Evolutionary conservation across 768 basidiomycete species (phyloP), one percentile per base, ranked within the genome.

Genomic region (Baorangia bicolor): DNA sequence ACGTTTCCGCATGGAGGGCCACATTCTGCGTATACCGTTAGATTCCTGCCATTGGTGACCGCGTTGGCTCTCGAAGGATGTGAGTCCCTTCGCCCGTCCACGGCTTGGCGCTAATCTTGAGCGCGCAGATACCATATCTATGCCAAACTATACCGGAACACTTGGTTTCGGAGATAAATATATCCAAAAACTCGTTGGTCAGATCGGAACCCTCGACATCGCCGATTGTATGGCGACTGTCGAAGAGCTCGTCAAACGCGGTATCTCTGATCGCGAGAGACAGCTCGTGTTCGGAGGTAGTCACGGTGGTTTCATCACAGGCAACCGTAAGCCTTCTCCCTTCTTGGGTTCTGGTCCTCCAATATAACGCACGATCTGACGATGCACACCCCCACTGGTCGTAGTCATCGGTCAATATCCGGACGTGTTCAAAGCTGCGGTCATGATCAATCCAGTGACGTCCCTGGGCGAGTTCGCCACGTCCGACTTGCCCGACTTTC

Each of bases 401-500:
- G 13, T n/a, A 84, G 83, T 88, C 8, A 81, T 85, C 25, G 82
- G 82, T 1, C 81, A 79, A 59, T 82, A 75, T 60, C 85, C 85
- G 2, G 74, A 78, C 13, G 67, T 80, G 40, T 86, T 84, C 66
- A 80, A 76, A 14, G 85, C 82, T 0, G 81, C 81, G 3, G 79
- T 80, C n/a, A 64, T 86, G 31, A 78, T 84, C 30, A 88, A 88
- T 60, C 85, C 86, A 0, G 86, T 88, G 43, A 82, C 81, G 33
- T 81, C 81, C 18, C 73, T 73, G 0, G 82, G 81, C 9, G 80
- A 82, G 45, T 71, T 83, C 23, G 14, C 27, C 23, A 66, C 78
- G 0, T 73, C 79, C 3, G 87, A 87, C 53, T 84, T 87, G 34
- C 84, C 83, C 18, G 85, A 87, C 63, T 88, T 85, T 84, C 67